Percentiles rank a stretch among this genome's conserved stretches.
Evolutionary conservation across 1,284 basidiomycete species (phyloP).

Genomic region (Leccinum ponderosum): DNA sequence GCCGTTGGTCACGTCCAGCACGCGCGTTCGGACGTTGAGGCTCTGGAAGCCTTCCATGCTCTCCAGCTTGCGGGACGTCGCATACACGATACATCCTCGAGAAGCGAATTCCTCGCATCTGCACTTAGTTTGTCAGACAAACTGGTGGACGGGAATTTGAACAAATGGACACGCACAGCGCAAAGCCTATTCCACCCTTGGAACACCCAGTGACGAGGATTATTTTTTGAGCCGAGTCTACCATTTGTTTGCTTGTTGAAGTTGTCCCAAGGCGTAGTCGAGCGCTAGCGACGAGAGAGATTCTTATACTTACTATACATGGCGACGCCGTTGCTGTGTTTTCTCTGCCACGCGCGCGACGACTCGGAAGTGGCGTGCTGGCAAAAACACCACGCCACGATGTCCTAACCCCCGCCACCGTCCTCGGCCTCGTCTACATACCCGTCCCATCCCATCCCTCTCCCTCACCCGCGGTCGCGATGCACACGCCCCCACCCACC

Average conservation of each 20-base stretch:
- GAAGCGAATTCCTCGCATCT: slow-evolving; percentile 61
- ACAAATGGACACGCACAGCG: slow-evolving; percentile 45
- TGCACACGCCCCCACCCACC: too few species aligned
- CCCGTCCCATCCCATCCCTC: too few species aligned
- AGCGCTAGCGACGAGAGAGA: too few species aligned
- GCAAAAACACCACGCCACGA: too few species aligned
- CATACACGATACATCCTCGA: slow-evolving; percentile 63
- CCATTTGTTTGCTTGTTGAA: neutral
- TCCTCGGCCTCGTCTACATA: too few species aligned
- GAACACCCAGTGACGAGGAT: slow-evolving; percentile 72
- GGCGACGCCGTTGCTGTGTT: too few species aligned
- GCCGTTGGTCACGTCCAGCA: slow-evolving; percentile 57
- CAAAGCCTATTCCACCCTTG: slow-evolving; percentile 68
- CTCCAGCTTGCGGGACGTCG: slow-evolving; percentile 57
- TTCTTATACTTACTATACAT: too few species aligned
- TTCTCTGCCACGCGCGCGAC: too few species aligned
- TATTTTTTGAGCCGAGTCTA: slow-evolving; percentile 30
- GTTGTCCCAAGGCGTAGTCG: neutral
- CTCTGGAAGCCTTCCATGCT: slow-evolving; percentile 50
- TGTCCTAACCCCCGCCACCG: too few species aligned
- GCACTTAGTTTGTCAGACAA: neutral
- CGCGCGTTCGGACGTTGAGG: slow-evolving; percentile 42
- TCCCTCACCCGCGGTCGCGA: too few species aligned
- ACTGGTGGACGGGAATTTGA: neutral
- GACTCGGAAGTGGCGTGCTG: too few species aligned